Conservation (phyloP, 2,329 filamentous ascomycete genomes). For the Aspergillus costaricaensis region DNA sequence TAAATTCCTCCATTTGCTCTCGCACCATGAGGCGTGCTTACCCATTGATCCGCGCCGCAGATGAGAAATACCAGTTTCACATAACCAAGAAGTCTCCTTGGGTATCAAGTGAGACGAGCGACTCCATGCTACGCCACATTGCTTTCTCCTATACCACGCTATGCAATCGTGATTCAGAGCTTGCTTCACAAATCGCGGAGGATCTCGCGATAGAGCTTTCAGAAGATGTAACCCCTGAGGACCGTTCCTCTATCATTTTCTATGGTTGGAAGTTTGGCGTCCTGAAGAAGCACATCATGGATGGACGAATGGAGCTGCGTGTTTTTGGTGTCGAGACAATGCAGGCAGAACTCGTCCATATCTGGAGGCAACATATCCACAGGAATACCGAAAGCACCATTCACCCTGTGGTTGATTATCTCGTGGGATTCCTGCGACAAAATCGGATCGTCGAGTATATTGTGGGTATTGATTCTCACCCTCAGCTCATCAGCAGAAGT, state of each 20-base stretch:
- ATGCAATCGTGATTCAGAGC: constrained; percentile 30
- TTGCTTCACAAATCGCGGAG: constrained; percentile 37
- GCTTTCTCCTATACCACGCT: constrained; percentile 34
- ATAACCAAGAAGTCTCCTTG: constrained; percentile 47
- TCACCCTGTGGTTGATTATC: constrained; percentile 63
- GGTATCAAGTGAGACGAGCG: constrained; percentile 45
- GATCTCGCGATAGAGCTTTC: constrained; percentile 41
- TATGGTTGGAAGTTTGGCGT: constrained; percentile 69
- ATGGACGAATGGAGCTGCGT: constrained; percentile 86
- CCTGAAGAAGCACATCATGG: constrained; percentile 72
- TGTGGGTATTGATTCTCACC: constrained; percentile 86
- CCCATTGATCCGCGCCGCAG: constrained; percentile 33
- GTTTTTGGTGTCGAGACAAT: constrained; percentile 76
- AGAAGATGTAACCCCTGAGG: constrained; percentile 26
- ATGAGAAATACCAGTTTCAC: constrained; percentile 40
- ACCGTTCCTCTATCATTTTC: constrained; percentile 39
- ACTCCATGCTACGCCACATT: constrained; percentile 38
- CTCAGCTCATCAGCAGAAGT: constrained; percentile 80
- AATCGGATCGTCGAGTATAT: constrained; percentile 82
- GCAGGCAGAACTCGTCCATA: constrained; percentile 66
- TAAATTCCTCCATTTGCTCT: constrained; percentile 21
- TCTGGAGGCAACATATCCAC: constrained; percentile 64
- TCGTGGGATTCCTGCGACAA: constrained; percentile 68
- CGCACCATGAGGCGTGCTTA: constrained; percentile 29
- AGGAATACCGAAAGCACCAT: constrained; percentile 42